Evolutionary conservation across 352 stramenopile genomes (phyloP).

Genomic region (Thalassiosira mediterranea): DNA sequence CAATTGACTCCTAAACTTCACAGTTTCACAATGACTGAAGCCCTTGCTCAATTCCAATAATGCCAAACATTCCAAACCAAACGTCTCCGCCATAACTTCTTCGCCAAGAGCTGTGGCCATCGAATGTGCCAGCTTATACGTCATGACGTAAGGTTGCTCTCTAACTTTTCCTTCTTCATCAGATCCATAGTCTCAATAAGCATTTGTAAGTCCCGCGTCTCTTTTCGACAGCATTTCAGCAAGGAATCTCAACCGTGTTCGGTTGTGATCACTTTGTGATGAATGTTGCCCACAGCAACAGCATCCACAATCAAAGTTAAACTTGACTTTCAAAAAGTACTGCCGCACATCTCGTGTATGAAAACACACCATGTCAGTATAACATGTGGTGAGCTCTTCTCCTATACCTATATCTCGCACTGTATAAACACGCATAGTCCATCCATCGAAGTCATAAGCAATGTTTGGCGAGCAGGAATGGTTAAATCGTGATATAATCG

Average conservation of each 20-base stretch:
- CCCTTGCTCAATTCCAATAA: conserved; percentile 13
- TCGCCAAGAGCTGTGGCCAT: conserved; percentile 4
- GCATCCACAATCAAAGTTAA: conserved; percentile 37
- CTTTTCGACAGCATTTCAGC: conserved; percentile 1
- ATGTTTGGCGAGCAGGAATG: conserved; percentile 41
- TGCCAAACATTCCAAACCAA: conserved; percentile 1
- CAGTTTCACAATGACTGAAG: conserved; percentile 5
- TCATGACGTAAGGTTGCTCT: conserved; percentile 22
- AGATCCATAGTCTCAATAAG: conserved; percentile 32
- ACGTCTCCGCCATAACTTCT: conserved; percentile 3
- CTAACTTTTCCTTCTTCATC: conserved; percentile 22
- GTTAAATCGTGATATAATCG: conserved; percentile 29
- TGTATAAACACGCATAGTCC: conserved; percentile 26
- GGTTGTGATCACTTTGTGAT: conserved; percentile 7
- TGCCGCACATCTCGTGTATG: conserved; percentile 2
- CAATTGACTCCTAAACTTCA: too few relatives aligned
- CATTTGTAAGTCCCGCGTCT: conserved; percentile 7
- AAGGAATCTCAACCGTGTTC: conserved; percentile 7
- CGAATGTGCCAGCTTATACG: conserved; percentile 19
- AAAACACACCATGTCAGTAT: conserved; percentile 40
- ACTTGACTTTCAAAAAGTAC: conserved; percentile 13
- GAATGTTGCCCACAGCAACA: neutral
- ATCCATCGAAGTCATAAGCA: conserved; percentile 19
- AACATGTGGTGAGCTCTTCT: conserved; percentile 34
- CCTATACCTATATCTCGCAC: conserved; percentile 19